These are phyloP conservation scores for Fistulinella prunicolor DNA, from an alignment of 768 basidiomycete genomes.

Conservation along the genomic window DNA sequence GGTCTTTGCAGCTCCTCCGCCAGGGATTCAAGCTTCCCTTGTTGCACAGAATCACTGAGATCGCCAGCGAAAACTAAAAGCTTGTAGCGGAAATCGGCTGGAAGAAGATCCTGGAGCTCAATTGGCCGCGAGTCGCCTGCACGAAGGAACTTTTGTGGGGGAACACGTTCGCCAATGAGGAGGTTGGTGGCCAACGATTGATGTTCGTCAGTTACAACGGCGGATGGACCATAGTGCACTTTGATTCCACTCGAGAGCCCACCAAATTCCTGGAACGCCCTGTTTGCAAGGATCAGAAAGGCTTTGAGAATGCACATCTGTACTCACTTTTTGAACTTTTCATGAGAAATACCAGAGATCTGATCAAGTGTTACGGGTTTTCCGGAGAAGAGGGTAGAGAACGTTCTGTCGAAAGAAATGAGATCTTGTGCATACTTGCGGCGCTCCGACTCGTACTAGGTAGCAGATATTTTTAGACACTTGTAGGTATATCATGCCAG, in stretches of 20 bases:
- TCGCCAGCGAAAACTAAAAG: conserved; percentile 46
- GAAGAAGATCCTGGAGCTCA: conserved; percentile 50
- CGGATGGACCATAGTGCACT: conserved; percentile 47
- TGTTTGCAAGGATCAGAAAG: conserved; percentile 18
- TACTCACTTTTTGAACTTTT: conserved; percentile 44
- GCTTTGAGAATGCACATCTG: neutral
- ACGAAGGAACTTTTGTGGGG: conserved; percentile 45
- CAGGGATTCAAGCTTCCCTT: conserved; percentile 22
- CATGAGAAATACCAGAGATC: conserved; percentile 37
- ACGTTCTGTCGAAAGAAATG: conserved; percentile 51
- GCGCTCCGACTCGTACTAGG: conserved; percentile 52
- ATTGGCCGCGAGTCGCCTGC: conserved; percentile 44
- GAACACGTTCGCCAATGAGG: conserved; percentile 48
- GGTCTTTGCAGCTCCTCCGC: conserved; percentile 27
- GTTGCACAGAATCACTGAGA: conserved; percentile 17
- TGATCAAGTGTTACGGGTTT: conserved; percentile 43
- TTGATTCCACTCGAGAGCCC: conserved; percentile 47
- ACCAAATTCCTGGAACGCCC: conserved; percentile 45
- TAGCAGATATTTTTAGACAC: neutral
- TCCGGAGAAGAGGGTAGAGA: conserved; percentile 51
- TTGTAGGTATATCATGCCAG: neutral
- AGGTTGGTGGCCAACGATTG: conserved; percentile 40
- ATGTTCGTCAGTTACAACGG: conserved; percentile 32
- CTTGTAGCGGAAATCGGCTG: conserved; percentile 48
- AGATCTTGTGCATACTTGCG: conserved; percentile 53